phyloP scores from a whole-genome alignment of 2,329 filamentous ascomycete species.

The Fusarium sp. region DNA sequence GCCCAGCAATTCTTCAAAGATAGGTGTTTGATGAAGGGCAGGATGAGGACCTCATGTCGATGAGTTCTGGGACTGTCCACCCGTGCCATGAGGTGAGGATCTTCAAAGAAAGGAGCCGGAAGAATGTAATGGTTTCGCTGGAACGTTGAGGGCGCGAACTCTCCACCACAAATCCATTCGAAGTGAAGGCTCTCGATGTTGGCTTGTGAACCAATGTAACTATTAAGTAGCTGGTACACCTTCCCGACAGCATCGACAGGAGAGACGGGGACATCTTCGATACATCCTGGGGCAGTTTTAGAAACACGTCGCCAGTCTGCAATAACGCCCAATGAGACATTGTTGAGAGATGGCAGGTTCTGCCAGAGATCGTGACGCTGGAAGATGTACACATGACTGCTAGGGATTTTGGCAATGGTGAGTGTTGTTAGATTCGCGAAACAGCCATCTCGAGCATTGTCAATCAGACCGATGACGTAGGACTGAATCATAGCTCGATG shows the following conservation, averaged over 20 bases:
- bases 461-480: constrained; percentile 72
- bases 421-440: constrained; percentile 68
- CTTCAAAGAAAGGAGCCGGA: constrained; percentile 66
- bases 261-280: constrained; percentile 59
- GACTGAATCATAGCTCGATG: constrained; percentile 75
- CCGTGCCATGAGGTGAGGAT: constrained; percentile 46
- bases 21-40: constrained; percentile 68
- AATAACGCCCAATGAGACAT: constrained; percentile 69
- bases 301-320: constrained; percentile 73
- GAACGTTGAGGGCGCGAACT: constrained; percentile 70
- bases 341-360: constrained; percentile 63
- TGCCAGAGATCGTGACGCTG: constrained; percentile 70
- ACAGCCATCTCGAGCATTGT: constrained; percentile 60
- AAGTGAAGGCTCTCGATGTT: constrained; percentile 70
- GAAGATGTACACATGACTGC: constrained; percentile 67
- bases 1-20: constrained; percentile 77
- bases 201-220: constrained; percentile 58
- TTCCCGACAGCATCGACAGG: constrained; percentile 63
- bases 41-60: constrained; percentile 56
- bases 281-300: constrained; percentile 62
- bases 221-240: constrained; percentile 64
- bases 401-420: constrained; percentile 73
- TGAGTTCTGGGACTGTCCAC: constrained; percentile 48
- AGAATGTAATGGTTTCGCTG: constrained; percentile 72
- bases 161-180: constrained; percentile 75